phyloP scores from a whole-genome alignment of 2,329 filamentous ascomycete species.

The Fusarium sp. region DNA sequence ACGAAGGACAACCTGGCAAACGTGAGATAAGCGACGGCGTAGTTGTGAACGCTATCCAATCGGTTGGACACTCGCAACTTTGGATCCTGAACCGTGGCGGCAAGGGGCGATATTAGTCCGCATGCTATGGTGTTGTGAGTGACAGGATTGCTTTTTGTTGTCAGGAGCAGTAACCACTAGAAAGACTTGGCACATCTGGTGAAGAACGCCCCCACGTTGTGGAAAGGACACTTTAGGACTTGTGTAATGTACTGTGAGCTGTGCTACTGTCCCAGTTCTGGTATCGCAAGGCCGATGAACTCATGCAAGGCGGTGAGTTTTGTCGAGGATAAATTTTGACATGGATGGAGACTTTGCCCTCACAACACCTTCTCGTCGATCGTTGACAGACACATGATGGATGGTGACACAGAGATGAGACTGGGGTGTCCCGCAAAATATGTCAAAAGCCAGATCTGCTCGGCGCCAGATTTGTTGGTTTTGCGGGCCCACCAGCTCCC shows the following conservation, averaged over 20 bases:
- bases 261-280: conserved; percentile 29
- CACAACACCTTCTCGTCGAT: conserved; percentile 33
- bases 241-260: conserved; percentile 5
- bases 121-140: conserved; percentile 30
- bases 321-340: conserved; percentile 10
- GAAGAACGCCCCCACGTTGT: conserved; percentile 36
- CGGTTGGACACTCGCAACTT: conserved; percentile 42
- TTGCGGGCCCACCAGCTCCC: conserved; percentile 32
- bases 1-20: conserved; percentile 33
- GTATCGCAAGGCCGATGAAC: conserved; percentile 34
- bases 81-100: conserved; percentile 35
- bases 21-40: conserved; percentile 45
- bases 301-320: conserved; percentile 35
- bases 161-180: conserved; percentile 34
- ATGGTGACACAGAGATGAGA: conserved; percentile 49
- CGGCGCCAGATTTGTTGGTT: conserved; percentile 42
- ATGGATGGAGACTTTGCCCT: conserved; percentile 29
- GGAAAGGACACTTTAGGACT: conserved; percentile 17
- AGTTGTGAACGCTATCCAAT: conserved; percentile 40
- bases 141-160: conserved; percentile 40
- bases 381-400: conserved; percentile 40
- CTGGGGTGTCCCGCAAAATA: conserved; percentile 49
- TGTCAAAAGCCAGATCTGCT: conserved; percentile 49
- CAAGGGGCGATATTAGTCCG: conserved; percentile 37
- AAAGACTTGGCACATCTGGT: conserved; percentile 35